A percentile compares a stretch with the other conserved stretches of the same genome.
phyloP scores from a whole-genome alignment of 768 basidiomycete species.

The Xanthoconium stramineum region DNA sequence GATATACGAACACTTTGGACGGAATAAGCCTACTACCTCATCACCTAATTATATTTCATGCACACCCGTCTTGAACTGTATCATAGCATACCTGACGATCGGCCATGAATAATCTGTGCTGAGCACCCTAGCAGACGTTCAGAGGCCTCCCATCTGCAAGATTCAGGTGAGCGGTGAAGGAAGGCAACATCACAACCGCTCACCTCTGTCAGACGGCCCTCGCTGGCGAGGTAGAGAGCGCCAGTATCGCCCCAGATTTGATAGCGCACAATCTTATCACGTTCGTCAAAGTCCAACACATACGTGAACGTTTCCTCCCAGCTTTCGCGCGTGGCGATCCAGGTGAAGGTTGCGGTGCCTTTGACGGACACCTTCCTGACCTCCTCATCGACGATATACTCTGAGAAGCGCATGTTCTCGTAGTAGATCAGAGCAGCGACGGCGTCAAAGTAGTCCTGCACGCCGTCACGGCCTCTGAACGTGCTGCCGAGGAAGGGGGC shows the following conservation, averaged over 20 bases:
- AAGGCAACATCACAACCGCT: background rate
- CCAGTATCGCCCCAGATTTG: conserved; percentile 71
- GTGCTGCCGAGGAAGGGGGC: conserved; percentile 59
- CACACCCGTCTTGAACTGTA: conserved; percentile 10
- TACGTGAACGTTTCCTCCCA: conserved; percentile 66
- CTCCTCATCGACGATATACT: conserved; percentile 52
- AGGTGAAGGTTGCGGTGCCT: conserved; percentile 54
- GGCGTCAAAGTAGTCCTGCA: conserved; percentile 48
- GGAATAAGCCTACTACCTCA: background rate
- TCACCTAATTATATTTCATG: background rate
- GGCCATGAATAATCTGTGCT: background rate
- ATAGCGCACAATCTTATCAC: conserved; percentile 52
- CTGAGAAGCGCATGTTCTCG: conserved; percentile 50
- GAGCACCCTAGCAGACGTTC: background rate
- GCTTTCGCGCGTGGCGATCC: conserved; percentile 48
- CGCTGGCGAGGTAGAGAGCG: conserved; percentile 56
- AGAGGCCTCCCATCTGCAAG: background rate
- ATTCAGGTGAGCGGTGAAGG: background rate
- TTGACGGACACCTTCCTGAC: conserved; percentile 50
- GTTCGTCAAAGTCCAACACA: conserved; percentile 57
- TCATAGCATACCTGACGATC: conserved; percentile 7
- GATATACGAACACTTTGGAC: conserved; percentile 11
- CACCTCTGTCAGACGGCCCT: conserved; percentile 38
- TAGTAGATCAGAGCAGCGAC: conserved; percentile 47
- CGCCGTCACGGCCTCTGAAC: conserved; percentile 43